Conservation (phyloP, 768 basidiomycete species). For the Termitomyces sp. region DNA sequence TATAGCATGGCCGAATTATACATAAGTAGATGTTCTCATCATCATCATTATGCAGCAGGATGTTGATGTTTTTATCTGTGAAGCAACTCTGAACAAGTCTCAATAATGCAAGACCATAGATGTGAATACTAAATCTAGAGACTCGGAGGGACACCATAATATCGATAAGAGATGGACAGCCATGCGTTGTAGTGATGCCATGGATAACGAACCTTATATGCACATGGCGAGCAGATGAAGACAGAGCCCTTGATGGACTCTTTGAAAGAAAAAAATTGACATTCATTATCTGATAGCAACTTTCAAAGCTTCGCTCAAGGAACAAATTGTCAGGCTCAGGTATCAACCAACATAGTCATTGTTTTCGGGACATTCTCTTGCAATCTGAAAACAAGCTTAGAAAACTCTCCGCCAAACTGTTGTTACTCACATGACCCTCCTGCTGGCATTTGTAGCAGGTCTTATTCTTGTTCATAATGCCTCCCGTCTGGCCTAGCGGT, state of each 20-base stretch:
- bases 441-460: slow-evolving; percentile 87
- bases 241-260: slow-evolving; percentile 1
- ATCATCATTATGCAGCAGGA: neutral
- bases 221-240: neutral
- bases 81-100: too few relatives aligned
- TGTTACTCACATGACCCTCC: slow-evolving; percentile 72
- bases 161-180: neutral
- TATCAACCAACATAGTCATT: slow-evolving; percentile 45
- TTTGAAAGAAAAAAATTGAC: slow-evolving; percentile 3
- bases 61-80: neutral
- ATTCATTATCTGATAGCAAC: slow-evolving; percentile 7
- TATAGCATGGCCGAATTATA: neutral
- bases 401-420: neutral
- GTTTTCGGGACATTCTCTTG: slow-evolving; percentile 59
- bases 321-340: neutral
- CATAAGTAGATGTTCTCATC: neutral
- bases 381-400: slow-evolving; percentile 39
- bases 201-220: neutral
- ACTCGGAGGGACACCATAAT: neutral
- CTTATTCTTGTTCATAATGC: slow-evolving; percentile 51
- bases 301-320: neutral
- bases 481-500: slow-evolving; percentile 26
- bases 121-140: neutral
- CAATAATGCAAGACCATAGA: too few relatives aligned
- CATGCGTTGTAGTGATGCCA: neutral